Evolutionary conservation across 2,329 filamentous ascomycete species (phyloP).

Genomic region (Ophiostoma novo-ulmi): DNA sequence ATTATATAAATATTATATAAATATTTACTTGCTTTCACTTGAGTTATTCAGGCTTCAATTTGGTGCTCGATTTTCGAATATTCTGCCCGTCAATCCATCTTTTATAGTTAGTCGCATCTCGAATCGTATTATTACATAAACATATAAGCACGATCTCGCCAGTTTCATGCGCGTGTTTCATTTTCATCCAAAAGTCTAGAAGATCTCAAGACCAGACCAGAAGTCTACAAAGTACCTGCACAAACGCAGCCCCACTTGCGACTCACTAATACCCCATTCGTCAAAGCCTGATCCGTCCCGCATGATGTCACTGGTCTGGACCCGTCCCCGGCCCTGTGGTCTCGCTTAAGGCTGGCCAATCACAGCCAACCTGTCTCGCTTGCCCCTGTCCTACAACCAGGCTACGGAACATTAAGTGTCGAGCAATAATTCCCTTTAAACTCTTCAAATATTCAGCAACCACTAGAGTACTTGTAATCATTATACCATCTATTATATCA

Average conservation of each 20-base stretch:
- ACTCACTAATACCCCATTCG: slow-evolving; percentile 17
- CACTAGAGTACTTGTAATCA: no score
- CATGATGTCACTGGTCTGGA: slow-evolving; percentile 11
- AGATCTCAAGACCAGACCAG: background rate
- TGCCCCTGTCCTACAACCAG: slow-evolving; percentile 26
- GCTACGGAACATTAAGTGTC: background rate
- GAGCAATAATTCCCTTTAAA: background rate
- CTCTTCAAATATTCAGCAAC: no score
- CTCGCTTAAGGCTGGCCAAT: slow-evolving; percentile 37
- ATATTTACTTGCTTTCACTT: no score
- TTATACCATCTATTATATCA: no score
- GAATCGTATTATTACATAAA: no score
- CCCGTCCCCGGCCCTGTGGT: slow-evolving; percentile 6
- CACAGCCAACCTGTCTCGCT: slow-evolving; percentile 35
- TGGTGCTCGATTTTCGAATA: no score
- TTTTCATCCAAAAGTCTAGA: background rate
- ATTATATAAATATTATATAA: no score
- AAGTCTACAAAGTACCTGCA: background rate
- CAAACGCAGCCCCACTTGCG: background rate
- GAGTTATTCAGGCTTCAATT: no score
- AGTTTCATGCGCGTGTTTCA: slow-evolving; percentile 6
- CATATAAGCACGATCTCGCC: no score
- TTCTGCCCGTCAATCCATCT: no score
- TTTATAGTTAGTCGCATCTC: no score
- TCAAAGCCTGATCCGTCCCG: slow-evolving; percentile 17